A percentile compares a stretch with the other conserved stretches of the same genome.
These are phyloP conservation scores for Phytophthora citricola DNA, from an alignment of 352 stramenopile species.

Conservation along the genomic window DNA sequence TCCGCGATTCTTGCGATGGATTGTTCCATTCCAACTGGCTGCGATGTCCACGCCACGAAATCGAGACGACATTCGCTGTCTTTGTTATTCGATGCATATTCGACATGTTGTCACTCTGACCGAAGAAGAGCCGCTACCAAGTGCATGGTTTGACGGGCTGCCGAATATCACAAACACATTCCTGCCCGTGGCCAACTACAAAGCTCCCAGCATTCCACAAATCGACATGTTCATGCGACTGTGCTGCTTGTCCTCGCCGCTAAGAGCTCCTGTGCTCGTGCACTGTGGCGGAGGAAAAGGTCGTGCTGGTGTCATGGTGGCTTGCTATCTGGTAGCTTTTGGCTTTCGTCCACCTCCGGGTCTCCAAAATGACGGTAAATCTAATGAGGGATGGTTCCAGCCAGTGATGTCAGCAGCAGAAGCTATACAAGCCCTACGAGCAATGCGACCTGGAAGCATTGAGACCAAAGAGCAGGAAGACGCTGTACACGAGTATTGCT, in stretches of 20 bases:
- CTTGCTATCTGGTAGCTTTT: conserved; percentile 71
- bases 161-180: conserved; percentile 48
- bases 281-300: conserved; percentile 76
- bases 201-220: conserved; percentile 55
- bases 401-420: conserved; percentile 52
- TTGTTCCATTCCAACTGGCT: conserved; percentile 50
- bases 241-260: conserved; percentile 25
- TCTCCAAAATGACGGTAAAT: conserved; percentile 1
- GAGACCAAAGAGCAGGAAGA: conserved; percentile 65
- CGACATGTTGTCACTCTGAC: conserved; percentile 51
- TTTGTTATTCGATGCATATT: conserved; percentile 38
- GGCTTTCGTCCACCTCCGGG: conserved; percentile 45
- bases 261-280: conserved; percentile 48
- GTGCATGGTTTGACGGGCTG: conserved; percentile 35
- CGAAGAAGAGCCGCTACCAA: conserved; percentile 41
- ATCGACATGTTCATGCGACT: conserved; percentile 67
- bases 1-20: conserved; percentile 56
- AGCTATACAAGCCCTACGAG: conserved; percentile 50
- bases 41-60: conserved; percentile 51
- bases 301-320: conserved; percentile 65
- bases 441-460: conserved; percentile 60
- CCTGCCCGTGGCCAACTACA: conserved; percentile 64
- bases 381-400: conserved; percentile 31
- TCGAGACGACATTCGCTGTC: conserved; percentile 36
- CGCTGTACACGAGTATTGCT: conserved; percentile 53